Evolutionary conservation across 768 basidiomycete species (phyloP).

Genomic region (Boletus sp.): DNA sequence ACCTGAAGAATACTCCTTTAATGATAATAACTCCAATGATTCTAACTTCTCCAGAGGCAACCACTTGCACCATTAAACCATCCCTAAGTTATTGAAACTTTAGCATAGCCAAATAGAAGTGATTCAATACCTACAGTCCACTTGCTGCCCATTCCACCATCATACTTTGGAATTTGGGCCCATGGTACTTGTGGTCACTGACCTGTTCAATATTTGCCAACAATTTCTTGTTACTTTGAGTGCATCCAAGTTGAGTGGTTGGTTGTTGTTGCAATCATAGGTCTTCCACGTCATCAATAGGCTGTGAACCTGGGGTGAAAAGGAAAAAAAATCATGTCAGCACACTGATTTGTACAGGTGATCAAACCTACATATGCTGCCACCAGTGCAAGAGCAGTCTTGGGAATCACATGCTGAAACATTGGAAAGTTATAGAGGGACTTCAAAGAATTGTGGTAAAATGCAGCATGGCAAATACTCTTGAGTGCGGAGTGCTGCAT

Average conservation of each 20-base stretch:
- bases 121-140: background rate
- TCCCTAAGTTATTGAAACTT: background rate
- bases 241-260: no score
- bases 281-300: no score
- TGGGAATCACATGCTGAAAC: background rate
- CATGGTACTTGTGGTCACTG: no score
- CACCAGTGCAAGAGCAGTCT: background rate
- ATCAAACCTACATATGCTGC: background rate
- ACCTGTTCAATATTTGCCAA: no score
- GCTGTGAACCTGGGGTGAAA: background rate
- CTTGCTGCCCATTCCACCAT: no score
- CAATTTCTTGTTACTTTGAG: no score
- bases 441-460: background rate
- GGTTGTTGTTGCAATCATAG: no score
- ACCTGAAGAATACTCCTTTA: no score
- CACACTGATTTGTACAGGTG: background rate
- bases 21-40: no score
- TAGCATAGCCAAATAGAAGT: background rate
- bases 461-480: background rate
- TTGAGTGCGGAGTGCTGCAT: background rate
- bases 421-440: background rate
- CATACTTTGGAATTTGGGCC: no score
- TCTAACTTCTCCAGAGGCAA: no score
- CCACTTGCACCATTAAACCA: background rate
- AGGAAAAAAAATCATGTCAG: background rate